Percentiles rank a stretch among this genome's conserved stretches.
Conservation (phyloP, 106 monocot genomes). For the Narthecium ossifragum region DNA sequence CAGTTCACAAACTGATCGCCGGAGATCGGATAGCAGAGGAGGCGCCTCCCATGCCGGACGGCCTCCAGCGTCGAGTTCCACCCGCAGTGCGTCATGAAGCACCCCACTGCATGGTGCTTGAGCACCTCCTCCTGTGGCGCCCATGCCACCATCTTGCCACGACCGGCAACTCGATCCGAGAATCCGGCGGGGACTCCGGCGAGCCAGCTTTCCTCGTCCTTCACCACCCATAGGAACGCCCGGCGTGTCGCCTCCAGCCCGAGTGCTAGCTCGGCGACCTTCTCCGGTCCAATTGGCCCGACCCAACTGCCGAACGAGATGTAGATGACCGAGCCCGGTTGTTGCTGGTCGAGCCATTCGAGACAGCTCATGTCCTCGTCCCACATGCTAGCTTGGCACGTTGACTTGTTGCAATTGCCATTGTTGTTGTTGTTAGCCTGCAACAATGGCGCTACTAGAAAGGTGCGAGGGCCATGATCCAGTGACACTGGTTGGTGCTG, state of each 20-base stretch:
- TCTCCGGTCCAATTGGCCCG: slow-evolving; percentile 26
- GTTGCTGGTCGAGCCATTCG: slow-evolving; percentile 35
- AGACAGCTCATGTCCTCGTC: slow-evolving; percentile 30
- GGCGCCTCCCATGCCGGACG: slow-evolving; percentile 21
- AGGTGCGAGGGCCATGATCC: background rate
- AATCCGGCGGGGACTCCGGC: slow-evolving; percentile 28
- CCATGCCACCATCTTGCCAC: slow-evolving; percentile 52
- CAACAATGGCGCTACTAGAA: slow-evolving; percentile 28
- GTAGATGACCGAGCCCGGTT: slow-evolving; percentile 41
- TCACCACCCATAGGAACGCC: slow-evolving; percentile 55
- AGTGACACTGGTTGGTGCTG: background rate
- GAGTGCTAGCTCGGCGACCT: slow-evolving; percentile 34
- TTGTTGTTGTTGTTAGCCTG: background rate
- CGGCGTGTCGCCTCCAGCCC: slow-evolving; percentile 30
- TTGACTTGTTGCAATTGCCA: background rate
- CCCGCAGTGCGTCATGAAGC: slow-evolving; percentile 57
- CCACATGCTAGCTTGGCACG: slow-evolving; percentile 13
- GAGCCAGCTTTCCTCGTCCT: slow-evolving; percentile 24
- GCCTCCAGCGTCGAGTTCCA: slow-evolving; percentile 78
- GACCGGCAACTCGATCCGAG: slow-evolving; percentile 7
- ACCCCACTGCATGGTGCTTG: slow-evolving; percentile 29
- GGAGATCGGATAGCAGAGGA: slow-evolving; percentile 45
- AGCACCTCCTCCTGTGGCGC: slow-evolving; percentile 60
- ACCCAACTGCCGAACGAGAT: slow-evolving; percentile 67
- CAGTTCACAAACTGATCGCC: slow-evolving; percentile 54